These are phyloP conservation scores for Immersiporthe knoxdaviesiana DNA, from an alignment of 2,329 filamentous ascomycete species.

Conservation along the genomic window DNA sequence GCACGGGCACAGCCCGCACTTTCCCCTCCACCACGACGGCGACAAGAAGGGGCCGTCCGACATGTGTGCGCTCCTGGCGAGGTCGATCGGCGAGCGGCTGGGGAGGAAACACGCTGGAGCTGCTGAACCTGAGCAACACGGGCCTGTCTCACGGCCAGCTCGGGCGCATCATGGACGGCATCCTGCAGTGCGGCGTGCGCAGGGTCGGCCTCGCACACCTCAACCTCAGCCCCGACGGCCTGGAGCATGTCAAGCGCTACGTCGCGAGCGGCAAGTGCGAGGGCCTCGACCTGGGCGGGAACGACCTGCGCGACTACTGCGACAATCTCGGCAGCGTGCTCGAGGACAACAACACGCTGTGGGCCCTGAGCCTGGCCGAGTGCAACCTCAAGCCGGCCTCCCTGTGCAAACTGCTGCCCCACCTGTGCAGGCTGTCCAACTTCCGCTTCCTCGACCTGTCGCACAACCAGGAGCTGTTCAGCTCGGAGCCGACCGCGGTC, in stretches of 20 bases:
- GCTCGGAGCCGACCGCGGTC: conserved; percentile 72
- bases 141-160: conserved; percentile 72
- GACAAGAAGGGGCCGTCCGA: conserved; percentile 44
- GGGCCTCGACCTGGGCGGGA: conserved; percentile 86
- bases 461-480: conserved; percentile 83
- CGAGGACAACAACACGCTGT: conserved; percentile 62
- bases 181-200: conserved; percentile 76
- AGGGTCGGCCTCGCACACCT: conserved; percentile 85
- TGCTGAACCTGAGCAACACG: conserved; percentile 83
- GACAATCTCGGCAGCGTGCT: conserved; percentile 57
- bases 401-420: conserved; percentile 75
- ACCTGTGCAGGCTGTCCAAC: conserved; percentile 68
- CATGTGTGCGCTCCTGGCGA: conserved; percentile 69
- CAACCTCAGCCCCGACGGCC: conserved; percentile 70
- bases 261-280: conserved; percentile 78
- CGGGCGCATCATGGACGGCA: conserved; percentile 76
- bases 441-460: conserved; percentile 92
- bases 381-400: conserved; percentile 78
- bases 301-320: conserved; percentile 66
- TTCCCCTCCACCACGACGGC: conserved; percentile 35
- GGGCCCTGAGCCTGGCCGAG: conserved; percentile 83
- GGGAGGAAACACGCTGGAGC: conserved; percentile 76
- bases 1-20: conserved; percentile 34
- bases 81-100: conserved; percentile 75
- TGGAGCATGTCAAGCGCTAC: conserved; percentile 77